Evolutionary conservation across 257 asterid genomes (phyloP).

Genomic region (Petrea volubilis): DNA sequence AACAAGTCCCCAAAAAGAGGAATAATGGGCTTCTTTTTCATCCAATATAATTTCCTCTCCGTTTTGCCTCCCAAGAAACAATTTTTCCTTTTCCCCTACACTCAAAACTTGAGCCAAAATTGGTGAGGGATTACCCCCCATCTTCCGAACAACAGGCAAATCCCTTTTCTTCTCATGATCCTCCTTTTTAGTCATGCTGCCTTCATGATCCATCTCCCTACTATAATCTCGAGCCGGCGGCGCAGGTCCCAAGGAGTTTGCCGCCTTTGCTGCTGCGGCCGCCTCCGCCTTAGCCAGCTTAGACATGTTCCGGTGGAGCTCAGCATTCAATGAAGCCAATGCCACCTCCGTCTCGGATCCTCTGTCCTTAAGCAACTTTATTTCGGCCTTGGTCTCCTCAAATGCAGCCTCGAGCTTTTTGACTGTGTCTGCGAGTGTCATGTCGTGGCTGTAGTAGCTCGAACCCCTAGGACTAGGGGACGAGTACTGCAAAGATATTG

Average conservation of each 20-base stretch:
- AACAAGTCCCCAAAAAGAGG: slow-evolving; percentile 73
- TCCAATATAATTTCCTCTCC: slow-evolving; percentile 34
- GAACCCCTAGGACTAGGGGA: slow-evolving; percentile 26
- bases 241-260: neutral
- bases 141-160: slow-evolving; percentile 4
- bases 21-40: slow-evolving; percentile 73
- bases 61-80: slow-evolving; percentile 36
- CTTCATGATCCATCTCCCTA: neutral
- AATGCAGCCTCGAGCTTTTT: slow-evolving; percentile 65
- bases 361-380: slow-evolving; percentile 50
- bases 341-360: slow-evolving; percentile 65
- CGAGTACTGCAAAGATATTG: slow-evolving; percentile 20
- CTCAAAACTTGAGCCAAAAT: slow-evolving; percentile 50
- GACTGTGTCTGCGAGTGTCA: slow-evolving; percentile 29
- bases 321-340: slow-evolving; percentile 57
- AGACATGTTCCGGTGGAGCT: slow-evolving; percentile 70
- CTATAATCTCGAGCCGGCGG: neutral
- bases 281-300: slow-evolving; percentile 60
- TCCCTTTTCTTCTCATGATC: slow-evolving; percentile 32
- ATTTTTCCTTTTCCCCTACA: slow-evolving; percentile 28
- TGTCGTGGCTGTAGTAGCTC: slow-evolving; percentile 18
- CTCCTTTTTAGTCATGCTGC: slow-evolving; percentile 3
- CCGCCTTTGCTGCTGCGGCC: slow-evolving; percentile 15
- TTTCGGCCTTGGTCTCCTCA: slow-evolving; percentile 65
- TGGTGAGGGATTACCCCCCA: slow-evolving; percentile 23